phyloP scores from a whole-genome alignment of 768 basidiomycete genomes.

The Pleurotus platypus region DNA sequence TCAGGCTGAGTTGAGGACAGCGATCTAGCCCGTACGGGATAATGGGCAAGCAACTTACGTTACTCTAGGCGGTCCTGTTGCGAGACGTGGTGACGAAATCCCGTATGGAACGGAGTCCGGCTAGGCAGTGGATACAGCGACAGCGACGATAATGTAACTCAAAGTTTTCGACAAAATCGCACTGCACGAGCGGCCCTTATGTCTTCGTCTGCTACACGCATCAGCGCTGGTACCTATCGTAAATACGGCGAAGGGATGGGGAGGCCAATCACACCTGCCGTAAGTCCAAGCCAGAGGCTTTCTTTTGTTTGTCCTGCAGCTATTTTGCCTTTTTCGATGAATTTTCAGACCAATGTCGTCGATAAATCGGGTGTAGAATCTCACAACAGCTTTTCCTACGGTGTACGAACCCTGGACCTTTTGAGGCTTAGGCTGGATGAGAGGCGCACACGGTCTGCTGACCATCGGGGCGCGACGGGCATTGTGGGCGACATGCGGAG shows the following conservation, averaged over 20 bases:
- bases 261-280: background rate
- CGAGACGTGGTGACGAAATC: background rate
- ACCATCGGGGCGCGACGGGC: no score
- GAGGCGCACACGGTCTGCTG: background rate
- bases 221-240: no score
- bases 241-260: background rate
- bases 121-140: background rate
- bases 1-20: background rate
- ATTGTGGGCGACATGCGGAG: no score
- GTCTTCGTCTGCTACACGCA: no score
- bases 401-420: slow-evolving; percentile 2
- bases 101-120: slow-evolving; percentile 3
- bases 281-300: background rate
- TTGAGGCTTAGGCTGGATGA: background rate
- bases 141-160: no score
- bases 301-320: background rate
- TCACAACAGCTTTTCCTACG: slow-evolving; percentile 3
- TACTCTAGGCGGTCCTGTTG: background rate
- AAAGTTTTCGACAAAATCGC: no score
- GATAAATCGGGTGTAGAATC: slow-evolving; percentile 6
- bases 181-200: no score
- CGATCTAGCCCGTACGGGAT: background rate
- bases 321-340: background rate
- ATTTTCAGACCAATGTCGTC: background rate
- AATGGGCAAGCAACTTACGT: background rate